Evolutionary conservation across 1,284 basidiomycete genomes (phyloP).

Genomic region (Fomitopsis schrenkii): DNA sequence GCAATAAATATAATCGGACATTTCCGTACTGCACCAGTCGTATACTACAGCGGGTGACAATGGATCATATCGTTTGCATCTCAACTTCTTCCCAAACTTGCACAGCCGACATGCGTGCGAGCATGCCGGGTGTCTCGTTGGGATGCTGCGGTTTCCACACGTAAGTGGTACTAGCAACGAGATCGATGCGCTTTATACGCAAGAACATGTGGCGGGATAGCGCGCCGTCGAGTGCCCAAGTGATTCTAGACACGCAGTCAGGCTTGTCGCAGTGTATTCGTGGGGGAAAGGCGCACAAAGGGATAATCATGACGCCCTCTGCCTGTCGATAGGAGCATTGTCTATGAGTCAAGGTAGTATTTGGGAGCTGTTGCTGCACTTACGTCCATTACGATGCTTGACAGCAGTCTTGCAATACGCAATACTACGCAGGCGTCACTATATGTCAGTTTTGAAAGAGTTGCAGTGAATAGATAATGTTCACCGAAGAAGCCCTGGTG

Average conservation of each 20-base stretch:
- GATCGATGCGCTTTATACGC: neutral
- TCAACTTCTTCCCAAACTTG: neutral
- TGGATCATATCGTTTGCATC: neutral
- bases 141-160: neutral
- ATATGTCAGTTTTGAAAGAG: neutral
- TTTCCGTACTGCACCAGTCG: too few relatives aligned
- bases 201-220: neutral
- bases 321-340: neutral
- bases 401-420: neutral
- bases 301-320: neutral
- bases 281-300: neutral
- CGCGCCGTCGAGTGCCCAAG: neutral
- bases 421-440: neutral
- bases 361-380: too few relatives aligned
- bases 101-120: neutral
- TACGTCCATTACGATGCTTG: neutral
- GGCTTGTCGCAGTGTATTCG: neutral
- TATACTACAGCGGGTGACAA: too few relatives aligned
- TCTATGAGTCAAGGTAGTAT: neutral
- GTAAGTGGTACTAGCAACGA: neutral
- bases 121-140: neutral
- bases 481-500: neutral
- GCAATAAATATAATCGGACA: too few relatives aligned
- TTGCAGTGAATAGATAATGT: neutral
- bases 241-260: neutral